Percentiles rank a stretch among this genome's conserved stretches.
Evolutionary conservation across 345 rosid genomes (phyloP).

Genomic region (Brassica incana): DNA sequence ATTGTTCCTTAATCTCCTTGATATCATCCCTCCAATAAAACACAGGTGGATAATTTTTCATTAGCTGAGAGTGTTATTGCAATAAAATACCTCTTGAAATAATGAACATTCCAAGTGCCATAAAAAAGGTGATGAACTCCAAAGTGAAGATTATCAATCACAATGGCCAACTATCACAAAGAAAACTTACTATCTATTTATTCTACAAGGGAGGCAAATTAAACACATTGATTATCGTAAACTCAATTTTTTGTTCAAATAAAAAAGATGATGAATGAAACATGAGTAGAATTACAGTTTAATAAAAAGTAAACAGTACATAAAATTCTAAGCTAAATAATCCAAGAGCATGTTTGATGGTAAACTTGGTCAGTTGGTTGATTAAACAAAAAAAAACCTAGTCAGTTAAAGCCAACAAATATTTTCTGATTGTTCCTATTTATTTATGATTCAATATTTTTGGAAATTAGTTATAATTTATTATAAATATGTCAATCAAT

Average conservation of each 20-base stretch:
- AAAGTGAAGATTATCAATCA: not conserved
- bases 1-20: no score
- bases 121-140: not conserved
- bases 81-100: not conserved
- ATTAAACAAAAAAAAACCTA: not conserved
- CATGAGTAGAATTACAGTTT: not conserved
- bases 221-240: no score
- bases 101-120: not conserved
- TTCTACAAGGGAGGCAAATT: not conserved
- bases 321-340: not conserved
- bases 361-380: not conserved
- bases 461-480: no score
- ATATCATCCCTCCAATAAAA: no score
- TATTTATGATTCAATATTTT: no score
- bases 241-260: no score
- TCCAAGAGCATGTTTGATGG: not conserved
- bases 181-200: not conserved
- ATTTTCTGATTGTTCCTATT: not conserved
- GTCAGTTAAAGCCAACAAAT: not conserved
- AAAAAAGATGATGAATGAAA: no score
- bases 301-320: not conserved
- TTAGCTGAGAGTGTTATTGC: not conserved
- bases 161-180: not conserved
- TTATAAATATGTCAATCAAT: no score
- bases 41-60: not conserved